Evolutionary conservation across 768 basidiomycete species (phyloP).

Genomic region (Clathrus columnatus): DNA sequence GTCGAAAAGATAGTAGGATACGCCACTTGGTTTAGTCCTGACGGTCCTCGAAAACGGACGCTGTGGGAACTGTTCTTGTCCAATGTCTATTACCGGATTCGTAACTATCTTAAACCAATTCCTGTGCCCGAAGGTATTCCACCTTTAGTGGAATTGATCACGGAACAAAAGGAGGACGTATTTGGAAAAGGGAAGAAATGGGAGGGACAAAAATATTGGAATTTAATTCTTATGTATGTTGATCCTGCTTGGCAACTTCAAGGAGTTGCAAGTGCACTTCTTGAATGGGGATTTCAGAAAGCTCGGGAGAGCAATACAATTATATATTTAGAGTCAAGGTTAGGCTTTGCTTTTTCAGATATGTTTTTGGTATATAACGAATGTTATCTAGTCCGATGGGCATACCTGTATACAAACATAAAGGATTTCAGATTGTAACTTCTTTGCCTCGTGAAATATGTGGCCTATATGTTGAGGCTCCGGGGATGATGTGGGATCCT

Average conservation of each 20-base stretch:
- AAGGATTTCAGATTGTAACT: conserved; percentile 3
- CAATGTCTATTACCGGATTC: background rate
- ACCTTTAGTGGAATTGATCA: background rate
- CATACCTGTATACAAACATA: background rate
- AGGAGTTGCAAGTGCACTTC: conserved; percentile 5
- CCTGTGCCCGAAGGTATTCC: background rate
- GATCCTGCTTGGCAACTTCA: conserved; percentile 3
- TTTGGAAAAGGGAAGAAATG: background rate
- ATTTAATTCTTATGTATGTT: conserved; percentile 3
- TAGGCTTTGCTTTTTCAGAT: background rate
- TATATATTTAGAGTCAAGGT: conserved; percentile 5
- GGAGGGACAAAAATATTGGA: conserved; percentile 9
- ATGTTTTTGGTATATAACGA: too few relatives aligned
- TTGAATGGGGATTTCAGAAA: conserved; percentile 9
- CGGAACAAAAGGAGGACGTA: background rate
- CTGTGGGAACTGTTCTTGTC: conserved; percentile 7
- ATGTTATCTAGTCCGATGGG: background rate
- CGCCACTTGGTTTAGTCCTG: background rate
- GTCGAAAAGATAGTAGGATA: conserved; percentile 2
- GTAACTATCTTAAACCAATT: background rate
- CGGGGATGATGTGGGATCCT: conserved; percentile 10
- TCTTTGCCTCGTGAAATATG: background rate
- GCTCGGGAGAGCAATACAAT: background rate
- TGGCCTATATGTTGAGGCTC: background rate
- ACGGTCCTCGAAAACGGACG: background rate